Evolutionary conservation across 1,284 basidiomycete species (phyloP).

Genomic region (Leucoagaricus sp.): DNA sequence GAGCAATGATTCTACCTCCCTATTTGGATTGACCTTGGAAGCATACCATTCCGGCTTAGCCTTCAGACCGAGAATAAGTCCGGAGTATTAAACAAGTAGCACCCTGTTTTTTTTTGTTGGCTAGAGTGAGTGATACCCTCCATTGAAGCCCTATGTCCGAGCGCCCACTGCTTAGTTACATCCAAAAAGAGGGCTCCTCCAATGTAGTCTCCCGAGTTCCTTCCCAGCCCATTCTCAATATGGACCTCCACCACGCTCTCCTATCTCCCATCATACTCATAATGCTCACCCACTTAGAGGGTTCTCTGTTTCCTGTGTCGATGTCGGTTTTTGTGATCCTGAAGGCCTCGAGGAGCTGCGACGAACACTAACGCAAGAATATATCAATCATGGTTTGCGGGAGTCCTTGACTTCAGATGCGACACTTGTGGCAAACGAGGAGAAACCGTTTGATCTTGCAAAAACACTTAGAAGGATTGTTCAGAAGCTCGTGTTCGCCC

Average conservation of each 20-base stretch:
- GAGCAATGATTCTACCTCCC: constrained; percentile 9
- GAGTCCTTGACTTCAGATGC: constrained; percentile 9
- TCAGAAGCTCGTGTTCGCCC: constrained; percentile 30
- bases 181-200: constrained; percentile 12
- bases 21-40: constrained; percentile 15
- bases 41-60: constrained; percentile 21
- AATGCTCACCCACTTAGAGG: neutral
- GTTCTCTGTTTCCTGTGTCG: constrained; percentile 15
- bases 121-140: no score
- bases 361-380: constrained; percentile 25
- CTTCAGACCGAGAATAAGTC: no score
- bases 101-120: no score
- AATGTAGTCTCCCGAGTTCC: constrained; percentile 3
- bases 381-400: neutral
- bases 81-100: no score
- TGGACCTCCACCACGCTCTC: neutral
- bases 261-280: neutral
- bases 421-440: constrained; percentile 8
- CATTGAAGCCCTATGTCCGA: no score
- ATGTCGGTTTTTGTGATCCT: constrained; percentile 40
- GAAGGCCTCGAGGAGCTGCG: constrained; percentile 33
- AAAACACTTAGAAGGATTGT: constrained; percentile 34
- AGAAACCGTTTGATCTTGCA: constrained; percentile 15
- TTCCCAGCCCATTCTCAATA: constrained; percentile 12
- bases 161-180: neutral